Percentiles rank a stretch among this genome's conserved stretches.
These are phyloP conservation scores for Falciphora oryzae DNA, from an alignment of 2,329 filamentous ascomycete genomes.

Conservation along the genomic window DNA sequence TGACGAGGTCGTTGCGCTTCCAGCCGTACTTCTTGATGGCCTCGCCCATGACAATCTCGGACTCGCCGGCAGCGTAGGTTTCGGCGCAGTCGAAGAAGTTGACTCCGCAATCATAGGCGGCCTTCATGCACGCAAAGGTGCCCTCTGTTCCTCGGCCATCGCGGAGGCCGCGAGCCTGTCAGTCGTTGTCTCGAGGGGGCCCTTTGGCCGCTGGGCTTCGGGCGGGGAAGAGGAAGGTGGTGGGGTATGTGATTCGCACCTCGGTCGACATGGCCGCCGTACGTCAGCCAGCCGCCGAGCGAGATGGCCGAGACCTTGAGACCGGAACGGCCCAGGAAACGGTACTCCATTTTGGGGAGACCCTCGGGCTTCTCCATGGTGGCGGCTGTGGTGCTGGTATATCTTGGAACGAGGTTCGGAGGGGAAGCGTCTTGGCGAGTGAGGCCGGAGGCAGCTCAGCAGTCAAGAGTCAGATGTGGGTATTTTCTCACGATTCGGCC, in stretches of 20 bases:
- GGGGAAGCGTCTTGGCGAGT: neutral
- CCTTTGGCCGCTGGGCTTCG: neutral
- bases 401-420: too few species aligned
- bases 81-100: conserved; percentile 62
- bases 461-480: neutral
- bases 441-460: neutral
- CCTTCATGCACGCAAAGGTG: conserved; percentile 56
- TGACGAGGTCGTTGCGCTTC: conserved; percentile 56
- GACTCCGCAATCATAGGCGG: conserved; percentile 53
- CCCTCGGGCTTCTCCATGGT: conserved; percentile 7
- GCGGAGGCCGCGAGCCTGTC: neutral
- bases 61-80: conserved; percentile 54
- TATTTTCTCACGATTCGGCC: neutral
- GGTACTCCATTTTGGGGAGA: conserved; percentile 56
- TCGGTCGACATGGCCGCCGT: conserved; percentile 66
- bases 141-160: conserved; percentile 35
- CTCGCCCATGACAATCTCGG: conserved; percentile 58
- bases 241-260: conserved; percentile 34
- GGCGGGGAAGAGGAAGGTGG: neutral
- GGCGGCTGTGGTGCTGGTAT: neutral
- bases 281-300: conserved; percentile 65
- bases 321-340: conserved; percentile 64
- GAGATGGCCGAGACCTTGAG: conserved; percentile 70
- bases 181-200: neutral
- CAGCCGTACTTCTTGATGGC: conserved; percentile 56